Evolutionary conservation across 23 red algal species (phyloP).

Genomic region (Agarophyton chilense): DNA sequence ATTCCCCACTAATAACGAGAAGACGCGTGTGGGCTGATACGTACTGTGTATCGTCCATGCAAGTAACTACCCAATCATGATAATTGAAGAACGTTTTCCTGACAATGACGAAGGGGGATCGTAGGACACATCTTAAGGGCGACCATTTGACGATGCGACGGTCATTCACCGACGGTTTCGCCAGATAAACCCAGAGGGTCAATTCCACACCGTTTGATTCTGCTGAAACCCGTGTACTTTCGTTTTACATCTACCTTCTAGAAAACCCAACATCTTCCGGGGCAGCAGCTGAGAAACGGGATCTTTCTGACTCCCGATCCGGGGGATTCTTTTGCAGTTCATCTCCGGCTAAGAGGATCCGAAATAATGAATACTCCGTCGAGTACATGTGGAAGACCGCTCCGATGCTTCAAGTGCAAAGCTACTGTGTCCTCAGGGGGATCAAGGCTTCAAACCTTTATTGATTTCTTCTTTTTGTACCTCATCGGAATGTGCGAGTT

Average conservation of each 20-base stretch:
- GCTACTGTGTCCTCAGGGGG: not conserved
- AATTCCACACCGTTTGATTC: not conserved
- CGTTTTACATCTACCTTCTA: too few relatives aligned
- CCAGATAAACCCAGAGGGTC: not conserved
- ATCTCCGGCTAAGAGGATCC: not conserved
- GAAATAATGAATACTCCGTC: not conserved
- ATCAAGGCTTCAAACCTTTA: not conserved
- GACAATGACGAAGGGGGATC: too few relatives aligned
- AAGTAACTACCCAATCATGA: too few relatives aligned
- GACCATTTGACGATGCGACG: not conserved
- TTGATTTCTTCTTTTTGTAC: slow-evolving; percentile 51
- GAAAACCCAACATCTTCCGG: too few relatives aligned
- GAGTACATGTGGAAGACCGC: not conserved
- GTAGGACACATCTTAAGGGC: too few relatives aligned
- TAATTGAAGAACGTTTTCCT: too few relatives aligned
- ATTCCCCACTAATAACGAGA: too few relatives aligned
- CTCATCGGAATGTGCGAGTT: slow-evolving; percentile 43
- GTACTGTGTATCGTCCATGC: too few relatives aligned
- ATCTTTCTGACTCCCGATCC: too few relatives aligned
- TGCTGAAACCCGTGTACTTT: not conserved
- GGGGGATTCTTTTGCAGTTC: not conserved
- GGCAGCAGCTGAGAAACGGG: too few relatives aligned
- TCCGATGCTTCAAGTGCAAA: not conserved
- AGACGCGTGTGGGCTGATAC: too few relatives aligned
- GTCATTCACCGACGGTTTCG: not conserved